These are phyloP conservation scores for Podaxis sp. DNA, from an alignment of 768 basidiomycete species.

Conservation along the genomic window DNA sequence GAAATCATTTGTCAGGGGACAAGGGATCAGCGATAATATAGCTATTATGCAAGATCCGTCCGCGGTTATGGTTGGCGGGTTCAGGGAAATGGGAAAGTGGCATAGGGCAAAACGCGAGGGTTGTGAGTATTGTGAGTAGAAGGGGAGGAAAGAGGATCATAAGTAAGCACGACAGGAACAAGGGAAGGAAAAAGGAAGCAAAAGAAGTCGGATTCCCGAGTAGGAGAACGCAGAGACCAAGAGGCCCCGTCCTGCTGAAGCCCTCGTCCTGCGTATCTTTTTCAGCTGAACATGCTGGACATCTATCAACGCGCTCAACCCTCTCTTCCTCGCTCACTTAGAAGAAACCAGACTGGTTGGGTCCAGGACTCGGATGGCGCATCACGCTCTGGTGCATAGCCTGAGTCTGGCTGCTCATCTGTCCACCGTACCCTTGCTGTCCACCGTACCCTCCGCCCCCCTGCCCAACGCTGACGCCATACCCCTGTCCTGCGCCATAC, in stretches of 20 bases:
- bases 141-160: constrained; percentile 21
- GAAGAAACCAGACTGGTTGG: constrained; percentile 22
- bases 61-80: neutral
- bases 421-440: constrained; percentile 25
- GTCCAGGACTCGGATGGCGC: constrained; percentile 75
- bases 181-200: constrained; percentile 12
- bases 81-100: neutral
- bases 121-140: constrained; percentile 17
- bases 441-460: constrained; percentile 18
- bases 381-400: constrained; percentile 87
- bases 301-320: neutral
- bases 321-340: neutral
- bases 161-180: constrained; percentile 17
- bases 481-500: constrained; percentile 26
- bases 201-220: constrained; percentile 7
- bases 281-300: neutral
- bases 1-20: neutral
- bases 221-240: constrained; percentile 1
- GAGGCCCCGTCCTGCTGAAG: constrained; percentile 4
- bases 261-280: neutral
- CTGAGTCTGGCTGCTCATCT: constrained; percentile 47
- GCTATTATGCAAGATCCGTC: neutral
- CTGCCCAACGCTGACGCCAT: constrained; percentile 34
- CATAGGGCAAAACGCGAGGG: constrained; percentile 16
- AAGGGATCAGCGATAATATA: neutral